phyloP scores from a whole-genome alignment of 2,329 filamentous ascomycete species.

The Diplodia mutila region DNA sequence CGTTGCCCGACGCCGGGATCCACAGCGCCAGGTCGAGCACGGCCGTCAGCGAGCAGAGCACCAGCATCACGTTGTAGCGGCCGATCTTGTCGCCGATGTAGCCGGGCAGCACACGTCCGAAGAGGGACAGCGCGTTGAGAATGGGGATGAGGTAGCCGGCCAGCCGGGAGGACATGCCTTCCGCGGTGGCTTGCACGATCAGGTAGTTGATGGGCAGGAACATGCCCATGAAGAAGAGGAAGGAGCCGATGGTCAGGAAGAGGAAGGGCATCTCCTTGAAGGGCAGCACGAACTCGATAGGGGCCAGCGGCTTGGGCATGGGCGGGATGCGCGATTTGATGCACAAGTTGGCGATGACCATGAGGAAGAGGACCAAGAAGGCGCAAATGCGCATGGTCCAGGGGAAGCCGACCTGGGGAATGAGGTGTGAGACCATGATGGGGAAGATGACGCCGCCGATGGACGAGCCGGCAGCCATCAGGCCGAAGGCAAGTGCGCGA shows the following conservation, averaged over 20 bases:
- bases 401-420: constrained; percentile 56
- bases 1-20: constrained; percentile 53
- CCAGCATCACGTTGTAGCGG: constrained; percentile 58
- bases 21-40: constrained; percentile 60
- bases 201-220: constrained; percentile 60
- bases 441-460: constrained; percentile 63
- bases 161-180: constrained; percentile 54
- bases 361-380: constrained; percentile 64
- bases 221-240: constrained; percentile 61
- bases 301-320: constrained; percentile 36
- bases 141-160: constrained; percentile 60
- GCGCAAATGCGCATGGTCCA: constrained; percentile 63
- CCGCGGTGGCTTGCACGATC: constrained; percentile 47
- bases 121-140: constrained; percentile 50
- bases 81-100: constrained; percentile 58
- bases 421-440: constrained; percentile 62
- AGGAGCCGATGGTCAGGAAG: constrained; percentile 34
- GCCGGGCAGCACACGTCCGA: constrained; percentile 60
- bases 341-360: constrained; percentile 55
- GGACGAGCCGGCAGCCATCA: constrained; percentile 50
- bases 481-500: constrained; percentile 53
- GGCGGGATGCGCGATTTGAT: constrained; percentile 54
- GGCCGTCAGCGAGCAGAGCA: constrained; percentile 49
- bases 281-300: constrained; percentile 35
- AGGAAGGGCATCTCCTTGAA: constrained; percentile 42